Evolutionary conservation across 768 basidiomycete species (phyloP), one percentile per base, ranked within the genome.

Genomic region (Botryobasidium botryosum): DNA sequence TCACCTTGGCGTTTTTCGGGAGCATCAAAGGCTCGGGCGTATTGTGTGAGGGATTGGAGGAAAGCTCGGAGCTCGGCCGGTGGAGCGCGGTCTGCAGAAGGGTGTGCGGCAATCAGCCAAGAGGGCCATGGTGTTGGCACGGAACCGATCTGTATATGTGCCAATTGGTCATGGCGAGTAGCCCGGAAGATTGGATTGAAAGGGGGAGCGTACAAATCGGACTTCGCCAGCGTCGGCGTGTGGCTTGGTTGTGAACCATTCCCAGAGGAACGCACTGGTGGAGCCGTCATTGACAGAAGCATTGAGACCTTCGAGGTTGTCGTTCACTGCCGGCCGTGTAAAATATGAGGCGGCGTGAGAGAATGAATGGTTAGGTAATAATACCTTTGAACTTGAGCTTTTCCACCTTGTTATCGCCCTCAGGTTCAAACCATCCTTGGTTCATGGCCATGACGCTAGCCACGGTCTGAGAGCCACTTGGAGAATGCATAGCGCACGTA

Each of bases 91-190:
- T 67, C 59, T 15, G 68, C 54, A 10, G 67, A 66, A 0, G 79
- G 79, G 51, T 86, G 80, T 6, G 86, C 86, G 21, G 85, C 91
- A 55, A 97, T 84, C 47, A 85, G 64, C 92, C 92, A 99, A 0
- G 87, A 91, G 12, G 90, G 85, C 92, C 92, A 99, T 0, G 92
- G 92, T 0, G 91, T 96, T 29, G 78, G 77, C 4, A 86, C 77
- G 6, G 79, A 76, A 12, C 82, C 80, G 50, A 87, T 85, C 82
- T 86, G 37, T n/a, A n/a, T n/a, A 10, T 8, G 31, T 33, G 17
- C 8, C 31, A 33, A 33, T 8, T 33, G 8, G 17, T 8, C 10
- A 8, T 8, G 31, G 31, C 31, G 8, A 8, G 31, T 17, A 17
- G 17, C 8, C 31, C 8, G 17, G 17, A 33, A 39, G 37, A 39